Conservation (phyloP, 1,284 basidiomycete species). For the Amylostereum areolatum region DNA sequence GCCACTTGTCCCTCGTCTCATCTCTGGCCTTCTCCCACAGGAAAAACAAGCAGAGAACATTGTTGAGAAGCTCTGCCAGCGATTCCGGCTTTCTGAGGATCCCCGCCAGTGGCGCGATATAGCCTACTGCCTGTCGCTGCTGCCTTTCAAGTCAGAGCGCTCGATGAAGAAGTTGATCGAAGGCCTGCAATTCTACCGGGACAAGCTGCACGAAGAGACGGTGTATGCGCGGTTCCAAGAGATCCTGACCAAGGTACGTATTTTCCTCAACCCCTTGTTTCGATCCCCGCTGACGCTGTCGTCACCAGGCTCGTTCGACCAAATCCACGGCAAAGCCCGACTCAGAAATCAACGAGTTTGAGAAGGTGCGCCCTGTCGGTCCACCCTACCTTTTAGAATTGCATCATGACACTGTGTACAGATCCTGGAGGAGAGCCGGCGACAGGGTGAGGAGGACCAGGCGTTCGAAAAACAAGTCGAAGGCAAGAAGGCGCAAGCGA, state of each 20-base stretch:
- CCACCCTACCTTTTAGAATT: too few species aligned
- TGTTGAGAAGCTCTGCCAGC: constrained; percentile 91
- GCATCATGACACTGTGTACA: constrained; percentile 22
- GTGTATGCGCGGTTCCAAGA: constrained; percentile 87
- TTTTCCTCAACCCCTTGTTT: neutral
- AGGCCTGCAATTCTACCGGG: constrained; percentile 85
- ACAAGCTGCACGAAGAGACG: constrained; percentile 87
- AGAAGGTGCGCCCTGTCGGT: constrained; percentile 43
- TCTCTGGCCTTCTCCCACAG: constrained; percentile 29
- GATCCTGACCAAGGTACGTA: constrained; percentile 70
- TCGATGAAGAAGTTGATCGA: constrained; percentile 97
- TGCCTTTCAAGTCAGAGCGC: constrained; percentile 96
- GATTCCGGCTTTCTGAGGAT: constrained; percentile 86
- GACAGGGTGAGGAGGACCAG: constrained; percentile 88
- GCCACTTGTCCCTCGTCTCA: neutral
- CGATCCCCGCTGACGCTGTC: neutral
- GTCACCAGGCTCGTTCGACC: constrained; percentile 65
- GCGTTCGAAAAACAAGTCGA: constrained; percentile 81
- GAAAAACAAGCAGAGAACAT: constrained; percentile 95
- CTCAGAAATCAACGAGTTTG: constrained; percentile 86
- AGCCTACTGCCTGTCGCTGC: constrained; percentile 88
- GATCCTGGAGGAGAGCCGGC: constrained; percentile 80
- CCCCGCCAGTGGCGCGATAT: constrained; percentile 97
- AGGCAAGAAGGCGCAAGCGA: constrained; percentile 75
- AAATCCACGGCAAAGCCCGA: constrained; percentile 89